These are phyloP conservation scores for Fusarium sp. DNA, from an alignment of 2,329 filamentous ascomycete genomes.

Conservation along the genomic window DNA sequence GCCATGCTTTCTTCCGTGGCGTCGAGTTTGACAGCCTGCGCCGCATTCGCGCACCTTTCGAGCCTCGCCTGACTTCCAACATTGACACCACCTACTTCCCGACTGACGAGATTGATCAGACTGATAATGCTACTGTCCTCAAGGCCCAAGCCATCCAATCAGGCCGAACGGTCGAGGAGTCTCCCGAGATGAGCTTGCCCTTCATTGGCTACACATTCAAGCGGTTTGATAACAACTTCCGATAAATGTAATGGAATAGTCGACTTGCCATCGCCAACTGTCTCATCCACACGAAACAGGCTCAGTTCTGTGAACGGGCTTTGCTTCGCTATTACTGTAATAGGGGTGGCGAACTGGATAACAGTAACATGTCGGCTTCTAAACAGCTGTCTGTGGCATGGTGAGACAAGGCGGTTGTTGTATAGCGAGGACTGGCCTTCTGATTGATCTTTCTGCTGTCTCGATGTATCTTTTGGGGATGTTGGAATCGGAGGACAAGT, in stretches of 20 bases:
- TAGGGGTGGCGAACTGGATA: slow-evolving; percentile 1
- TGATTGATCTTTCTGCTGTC: slow-evolving; percentile 6
- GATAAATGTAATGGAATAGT: slow-evolving; percentile 51
- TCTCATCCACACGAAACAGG: slow-evolving; percentile 2
- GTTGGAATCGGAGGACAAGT: slow-evolving; percentile 22
- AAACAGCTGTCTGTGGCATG: slow-evolving; percentile 11
- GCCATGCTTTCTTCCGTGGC: slow-evolving; percentile 94
- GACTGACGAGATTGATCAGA: slow-evolving; percentile 97
- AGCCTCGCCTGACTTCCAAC: slow-evolving; percentile 91
- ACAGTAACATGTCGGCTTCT: slow-evolving; percentile 7
- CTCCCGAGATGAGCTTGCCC: slow-evolving; percentile 93
- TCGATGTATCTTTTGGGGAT: slow-evolving; percentile 17
- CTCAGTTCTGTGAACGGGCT: slow-evolving; percentile 40
- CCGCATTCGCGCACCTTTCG: slow-evolving; percentile 93
- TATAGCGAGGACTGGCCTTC: slow-evolving; percentile 6
- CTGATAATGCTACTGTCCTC: slow-evolving; percentile 88
- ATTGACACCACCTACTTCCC: slow-evolving; percentile 99
- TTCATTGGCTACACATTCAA: slow-evolving; percentile 82
- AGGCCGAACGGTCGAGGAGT: slow-evolving; percentile 75
- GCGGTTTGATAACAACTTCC: slow-evolving; percentile 84
- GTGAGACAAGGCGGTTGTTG: slow-evolving; percentile 10
- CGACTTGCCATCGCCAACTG: slow-evolving; percentile 1
- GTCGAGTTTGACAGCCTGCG: slow-evolving; percentile 95
- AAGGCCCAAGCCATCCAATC: slow-evolving; percentile 84
- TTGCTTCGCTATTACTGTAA: slow-evolving; percentile 8